These are phyloP conservation scores for Gossypium aridum DNA, from an alignment of 441 rosid genomes.

Conservation along the genomic window DNA sequence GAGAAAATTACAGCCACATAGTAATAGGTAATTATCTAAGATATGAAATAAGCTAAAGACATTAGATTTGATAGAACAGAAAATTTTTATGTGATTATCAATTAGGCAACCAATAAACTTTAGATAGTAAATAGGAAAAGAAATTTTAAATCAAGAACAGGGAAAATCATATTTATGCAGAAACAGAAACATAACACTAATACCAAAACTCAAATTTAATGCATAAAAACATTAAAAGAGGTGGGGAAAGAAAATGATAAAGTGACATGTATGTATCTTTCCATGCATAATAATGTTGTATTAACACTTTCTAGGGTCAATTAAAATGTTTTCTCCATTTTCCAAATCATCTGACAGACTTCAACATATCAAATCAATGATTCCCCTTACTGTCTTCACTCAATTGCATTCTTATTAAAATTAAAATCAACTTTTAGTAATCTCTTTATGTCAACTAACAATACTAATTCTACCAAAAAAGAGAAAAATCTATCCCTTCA, in stretches of 20 bases:
- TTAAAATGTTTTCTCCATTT: neutral
- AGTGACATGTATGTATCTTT: neutral
- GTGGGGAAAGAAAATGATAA: neutral
- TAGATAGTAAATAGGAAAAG: neutral
- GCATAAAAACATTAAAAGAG: neutral
- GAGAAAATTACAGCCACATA: conserved; percentile 10
- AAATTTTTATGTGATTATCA: neutral
- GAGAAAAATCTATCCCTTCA: too few species aligned
- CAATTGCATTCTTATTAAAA: neutral
- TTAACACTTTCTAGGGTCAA: neutral
- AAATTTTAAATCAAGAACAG: neutral
- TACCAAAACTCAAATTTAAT: neutral
- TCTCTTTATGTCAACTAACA: neutral
- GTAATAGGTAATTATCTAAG: neutral
- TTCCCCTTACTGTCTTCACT: neutral
- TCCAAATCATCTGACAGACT: neutral
- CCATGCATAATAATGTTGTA: neutral
- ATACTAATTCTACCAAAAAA: neutral
- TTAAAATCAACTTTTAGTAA: neutral
- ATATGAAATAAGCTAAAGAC: neutral
- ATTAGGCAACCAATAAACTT: neutral
- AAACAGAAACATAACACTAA: neutral
- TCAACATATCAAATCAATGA: neutral
- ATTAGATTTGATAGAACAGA: neutral
- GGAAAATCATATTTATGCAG: neutral